phyloP scores from a whole-genome alignment of 805 yeast genomes.

The Lipomyces lipofer region DNA sequence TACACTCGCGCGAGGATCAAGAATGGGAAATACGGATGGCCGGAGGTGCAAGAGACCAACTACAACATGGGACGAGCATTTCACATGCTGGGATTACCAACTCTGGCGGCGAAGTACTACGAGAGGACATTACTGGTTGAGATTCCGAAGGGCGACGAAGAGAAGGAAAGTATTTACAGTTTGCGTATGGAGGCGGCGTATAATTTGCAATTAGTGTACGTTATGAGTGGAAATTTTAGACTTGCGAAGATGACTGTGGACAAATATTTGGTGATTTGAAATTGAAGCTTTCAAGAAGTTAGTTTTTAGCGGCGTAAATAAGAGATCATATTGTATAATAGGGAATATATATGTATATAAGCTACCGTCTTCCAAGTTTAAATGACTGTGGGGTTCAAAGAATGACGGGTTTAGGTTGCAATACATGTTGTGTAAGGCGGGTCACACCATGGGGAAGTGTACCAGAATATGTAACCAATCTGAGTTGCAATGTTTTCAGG shows the following conservation, averaged over 20 bases:
- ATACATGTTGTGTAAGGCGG: too few species aligned
- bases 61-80: conserved; percentile 84
- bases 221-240: conserved; percentile 66
- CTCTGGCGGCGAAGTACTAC: conserved; percentile 74
- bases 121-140: conserved; percentile 56
- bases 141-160: conserved; percentile 39
- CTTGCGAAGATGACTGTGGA: conserved; percentile 67
- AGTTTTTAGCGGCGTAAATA: not conserved
- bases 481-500: too few species aligned
- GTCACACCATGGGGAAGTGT: too few species aligned
- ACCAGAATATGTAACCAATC: too few species aligned
- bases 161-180: conserved; percentile 47
- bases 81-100: conserved; percentile 75
- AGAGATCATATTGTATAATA: not conserved
- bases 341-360: too few species aligned
- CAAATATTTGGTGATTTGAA: conserved; percentile 48
- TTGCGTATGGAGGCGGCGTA: conserved; percentile 81
- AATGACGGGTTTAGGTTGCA: too few species aligned
- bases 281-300: not conserved
- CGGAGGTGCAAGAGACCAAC: conserved; percentile 70
- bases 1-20: conserved; percentile 56
- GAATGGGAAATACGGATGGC: conserved; percentile 41
- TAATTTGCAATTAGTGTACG: conserved; percentile 74
- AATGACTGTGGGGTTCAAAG: too few species aligned
- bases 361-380: too few species aligned